Evolutionary conservation across 148 eudicot species (phyloP).

Genomic region (Nyssa sinensis): DNA sequence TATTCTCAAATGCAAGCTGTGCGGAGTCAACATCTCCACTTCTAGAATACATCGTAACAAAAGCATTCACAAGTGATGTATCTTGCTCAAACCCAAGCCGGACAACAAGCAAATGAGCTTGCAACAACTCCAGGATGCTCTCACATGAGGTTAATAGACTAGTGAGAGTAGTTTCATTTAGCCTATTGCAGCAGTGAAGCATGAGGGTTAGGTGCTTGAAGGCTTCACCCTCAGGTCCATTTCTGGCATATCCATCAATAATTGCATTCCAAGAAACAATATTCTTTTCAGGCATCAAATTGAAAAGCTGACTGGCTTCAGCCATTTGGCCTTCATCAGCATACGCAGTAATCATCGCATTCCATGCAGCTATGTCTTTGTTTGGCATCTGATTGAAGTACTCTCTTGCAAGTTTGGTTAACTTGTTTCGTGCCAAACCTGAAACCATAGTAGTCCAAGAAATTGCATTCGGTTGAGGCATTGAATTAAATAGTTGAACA

Average conservation of each 20-base stretch:
- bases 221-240: constrained; percentile 23
- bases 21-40: constrained; percentile 34
- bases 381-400: constrained; percentile 36
- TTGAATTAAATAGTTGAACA: constrained; percentile 21
- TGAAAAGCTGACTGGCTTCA: constrained; percentile 26
- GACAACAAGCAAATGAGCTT: constrained; percentile 29
- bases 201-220: constrained; percentile 22
- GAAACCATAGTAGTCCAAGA: constrained; percentile 35
- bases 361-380: constrained; percentile 35
- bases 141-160: constrained; percentile 28
- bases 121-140: constrained; percentile 22
- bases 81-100: constrained; percentile 28
- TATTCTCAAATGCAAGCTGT: constrained; percentile 17
- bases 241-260: constrained; percentile 31
- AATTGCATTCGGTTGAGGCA: constrained; percentile 28
- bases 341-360: constrained; percentile 36
- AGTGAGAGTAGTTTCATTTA: constrained; percentile 27
- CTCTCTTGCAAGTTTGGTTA: constrained; percentile 19
- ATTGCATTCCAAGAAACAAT: too few species aligned
- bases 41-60: constrained; percentile 34
- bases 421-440: constrained; percentile 30
- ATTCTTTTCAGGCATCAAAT: constrained; percentile 24
- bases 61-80: constrained; percentile 26
- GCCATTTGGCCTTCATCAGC: constrained; percentile 23
- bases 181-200: constrained; percentile 22